Percentiles rank a stretch among this genome's conserved stretches.
Evolutionary conservation across 2,329 filamentous ascomycete species (phyloP).

Genomic region (Sporothrix globosa): DNA sequence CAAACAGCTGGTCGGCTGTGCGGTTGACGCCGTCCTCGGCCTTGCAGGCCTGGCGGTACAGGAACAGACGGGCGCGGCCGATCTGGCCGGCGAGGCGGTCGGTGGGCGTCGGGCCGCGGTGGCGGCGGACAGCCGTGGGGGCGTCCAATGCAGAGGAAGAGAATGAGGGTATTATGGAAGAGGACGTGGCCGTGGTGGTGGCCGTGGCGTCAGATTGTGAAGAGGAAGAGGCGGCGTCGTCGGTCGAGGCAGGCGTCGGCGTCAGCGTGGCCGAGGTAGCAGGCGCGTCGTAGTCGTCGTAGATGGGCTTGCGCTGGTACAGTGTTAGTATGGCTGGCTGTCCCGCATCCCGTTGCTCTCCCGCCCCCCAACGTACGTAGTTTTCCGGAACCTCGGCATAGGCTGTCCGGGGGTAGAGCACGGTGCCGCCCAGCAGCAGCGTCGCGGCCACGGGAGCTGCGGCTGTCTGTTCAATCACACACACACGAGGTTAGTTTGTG

Average conservation of each 20-base stretch:
- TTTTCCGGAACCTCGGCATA: conserved; percentile 56
- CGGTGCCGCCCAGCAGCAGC: conserved; percentile 54
- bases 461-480: conserved; percentile 48
- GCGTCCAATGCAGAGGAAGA: conserved; percentile 33
- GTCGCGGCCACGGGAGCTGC: conserved; percentile 58
- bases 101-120: conserved; percentile 71
- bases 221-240: conserved; percentile 27
- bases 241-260: conserved; percentile 33
- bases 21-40: conserved; percentile 83
- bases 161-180: conserved; percentile 30
- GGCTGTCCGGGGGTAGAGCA: conserved; percentile 53
- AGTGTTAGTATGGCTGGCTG: neutral
- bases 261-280: conserved; percentile 35
- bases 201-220: conserved; percentile 17
- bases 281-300: conserved; percentile 66
- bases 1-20: conserved; percentile 77
- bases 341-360: neutral
- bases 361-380: conserved; percentile 28
- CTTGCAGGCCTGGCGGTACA: conserved; percentile 73
- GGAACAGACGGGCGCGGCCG: conserved; percentile 74
- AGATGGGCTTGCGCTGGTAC: conserved; percentile 71
- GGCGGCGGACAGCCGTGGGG: conserved; percentile 42
- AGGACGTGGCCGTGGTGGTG: conserved; percentile 27
- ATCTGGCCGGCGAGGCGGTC: conserved; percentile 86
- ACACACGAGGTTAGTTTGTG: neutral